Evolutionary conservation across 2,329 filamentous ascomycete genomes (phyloP), one percentile per base, ranked within the genome.

Genomic region (Amauroascus verrucosus): DNA sequence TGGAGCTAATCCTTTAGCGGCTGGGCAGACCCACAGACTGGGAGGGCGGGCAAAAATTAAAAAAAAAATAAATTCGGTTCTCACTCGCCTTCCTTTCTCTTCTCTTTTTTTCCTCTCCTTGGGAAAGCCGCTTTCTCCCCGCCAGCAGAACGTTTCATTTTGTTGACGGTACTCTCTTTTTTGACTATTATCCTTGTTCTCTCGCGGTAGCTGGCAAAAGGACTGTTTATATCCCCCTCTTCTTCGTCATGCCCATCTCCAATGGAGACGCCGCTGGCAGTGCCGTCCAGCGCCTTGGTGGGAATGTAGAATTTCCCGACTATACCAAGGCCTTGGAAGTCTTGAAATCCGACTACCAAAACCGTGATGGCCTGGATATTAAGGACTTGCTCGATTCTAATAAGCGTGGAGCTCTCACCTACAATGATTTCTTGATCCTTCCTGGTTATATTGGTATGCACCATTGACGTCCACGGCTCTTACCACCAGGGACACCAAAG

Each of bases 401-500:
- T 75, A 85, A 84, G 72, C 87, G 90, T 67, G 93, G 93, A 58
- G 93, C 93, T 65, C 79, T 98, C 66, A 97, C 91, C 56, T 98
- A 96, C 80, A 98, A 98, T 73, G 93, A 98, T 74, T 98, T 98
- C 77, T 83, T 98, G 59, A 76, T 98, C 65, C 80, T 98, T 58
- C 93, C 93, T 55, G 94, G 94, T 69, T 95, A 96, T 76, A 96
- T 98, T 75, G 93, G 79, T 82, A 76, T 63, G 71, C 58, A 20
- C 14, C 7, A 46, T 28, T 26, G n/a, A 38, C 46, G 53, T 57
- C 57, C 54, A 51, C 57, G 30, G 44, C 55, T 52, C 56, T 50
- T 40, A 55, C 41, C 37, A 38, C 14, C 9, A 48, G 18, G 44
- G 55, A 32, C 22, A 14, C 20, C 41, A 22, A 13, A 33, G 20